Evolutionary conservation across 306 rosid genomes (phyloP).

Genomic region (Glycine tomentella): DNA sequence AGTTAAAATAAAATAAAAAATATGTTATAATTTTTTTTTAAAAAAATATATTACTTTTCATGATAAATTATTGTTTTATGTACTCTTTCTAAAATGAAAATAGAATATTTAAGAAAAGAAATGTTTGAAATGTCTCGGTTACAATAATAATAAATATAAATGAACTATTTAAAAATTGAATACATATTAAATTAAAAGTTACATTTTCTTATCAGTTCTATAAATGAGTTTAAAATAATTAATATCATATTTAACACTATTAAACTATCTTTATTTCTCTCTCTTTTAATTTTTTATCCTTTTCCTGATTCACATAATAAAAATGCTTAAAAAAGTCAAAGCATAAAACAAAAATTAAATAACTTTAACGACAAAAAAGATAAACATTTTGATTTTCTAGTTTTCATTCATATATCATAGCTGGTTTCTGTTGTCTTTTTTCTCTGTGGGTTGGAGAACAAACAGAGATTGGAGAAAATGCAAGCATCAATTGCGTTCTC

Average conservation of each 20-base stretch:
- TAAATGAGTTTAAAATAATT: no score
- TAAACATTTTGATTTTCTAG: background rate
- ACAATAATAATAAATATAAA: no score
- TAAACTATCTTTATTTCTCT: background rate
- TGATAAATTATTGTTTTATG: no score
- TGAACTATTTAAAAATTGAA: background rate
- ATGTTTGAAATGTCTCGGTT: background rate
- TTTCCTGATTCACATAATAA: background rate
- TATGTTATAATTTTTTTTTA: no score
- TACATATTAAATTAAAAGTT: no score
- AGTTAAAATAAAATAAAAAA: no score
- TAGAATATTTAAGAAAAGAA: background rate
- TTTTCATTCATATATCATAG: background rate
- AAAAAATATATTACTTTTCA: no score
- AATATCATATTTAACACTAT: background rate
- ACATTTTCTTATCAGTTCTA: no score
- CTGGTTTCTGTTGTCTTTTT: background rate
- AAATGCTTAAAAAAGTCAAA: background rate
- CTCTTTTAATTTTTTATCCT: background rate
- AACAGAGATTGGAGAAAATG: conserved; percentile 44
- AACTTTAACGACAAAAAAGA: background rate
- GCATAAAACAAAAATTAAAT: background rate
- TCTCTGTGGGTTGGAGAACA: background rate
- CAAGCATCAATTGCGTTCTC: conserved; percentile 50
- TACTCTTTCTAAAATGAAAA: no score